Evolutionary conservation across 805 yeast species (phyloP).

Genomic region (Saturnispora mendoncae): DNA sequence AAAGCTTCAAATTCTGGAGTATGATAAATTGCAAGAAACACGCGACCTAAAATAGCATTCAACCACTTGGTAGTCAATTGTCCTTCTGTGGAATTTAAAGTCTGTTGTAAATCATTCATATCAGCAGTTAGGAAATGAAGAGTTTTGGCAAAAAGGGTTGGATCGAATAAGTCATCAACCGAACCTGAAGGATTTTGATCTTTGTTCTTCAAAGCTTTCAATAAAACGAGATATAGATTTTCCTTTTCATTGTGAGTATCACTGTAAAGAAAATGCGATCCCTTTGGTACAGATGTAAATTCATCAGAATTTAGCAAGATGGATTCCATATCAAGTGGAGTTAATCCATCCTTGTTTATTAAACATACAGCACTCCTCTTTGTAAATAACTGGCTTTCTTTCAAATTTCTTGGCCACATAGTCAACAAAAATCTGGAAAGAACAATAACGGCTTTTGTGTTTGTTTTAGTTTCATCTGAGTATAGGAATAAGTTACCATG

Average conservation of each 20-base stretch:
- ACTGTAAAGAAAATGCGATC: conserved; percentile 54
- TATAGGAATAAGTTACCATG: conserved; percentile 88
- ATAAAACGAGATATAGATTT: conserved; percentile 82
- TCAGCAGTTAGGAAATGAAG: conserved; percentile 63
- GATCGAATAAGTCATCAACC: conserved; percentile 26
- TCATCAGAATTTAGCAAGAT: conserved; percentile 21
- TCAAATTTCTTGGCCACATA: conserved; percentile 73
- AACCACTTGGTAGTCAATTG: conserved; percentile 84
- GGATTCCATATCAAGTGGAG: conserved; percentile 7
- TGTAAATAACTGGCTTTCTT: conserved; percentile 74
- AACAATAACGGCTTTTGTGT: conserved; percentile 72
- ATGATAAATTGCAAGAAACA: conserved; percentile 67
- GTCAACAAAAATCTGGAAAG: conserved; percentile 61
- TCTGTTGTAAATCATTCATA: conserved; percentile 64
- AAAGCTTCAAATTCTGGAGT: conserved; percentile 57
- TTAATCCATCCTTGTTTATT: conserved; percentile 33
- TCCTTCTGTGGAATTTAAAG: conserved; percentile 73
- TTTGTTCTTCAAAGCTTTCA: conserved; percentile 57
- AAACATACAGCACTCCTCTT: conserved; percentile 74
- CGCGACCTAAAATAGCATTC: conserved; percentile 76
- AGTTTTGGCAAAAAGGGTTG: conserved; percentile 61
- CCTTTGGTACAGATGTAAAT: conserved; percentile 29
- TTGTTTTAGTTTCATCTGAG: conserved; percentile 54
- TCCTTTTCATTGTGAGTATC: conserved; percentile 80
- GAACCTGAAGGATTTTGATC: conserved; percentile 10